Evolutionary conservation across 176 grass and related monocot genomes (phyloP).

Genomic region (Zoysia japonica): DNA sequence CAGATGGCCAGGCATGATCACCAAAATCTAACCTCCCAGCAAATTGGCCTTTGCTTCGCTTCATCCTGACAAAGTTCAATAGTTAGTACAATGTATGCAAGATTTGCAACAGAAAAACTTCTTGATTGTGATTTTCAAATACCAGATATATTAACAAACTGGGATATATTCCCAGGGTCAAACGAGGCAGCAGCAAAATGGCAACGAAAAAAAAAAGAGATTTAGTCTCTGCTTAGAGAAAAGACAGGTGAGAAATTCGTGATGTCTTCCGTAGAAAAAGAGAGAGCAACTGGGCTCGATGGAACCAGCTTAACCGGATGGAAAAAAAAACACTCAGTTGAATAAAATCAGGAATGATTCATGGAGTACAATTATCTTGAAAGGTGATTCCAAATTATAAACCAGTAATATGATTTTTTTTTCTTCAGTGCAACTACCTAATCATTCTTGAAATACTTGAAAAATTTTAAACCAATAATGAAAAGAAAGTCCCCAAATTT

Average conservation of each 20-base stretch:
- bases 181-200: background rate
- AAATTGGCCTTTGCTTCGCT: conserved; percentile 61
- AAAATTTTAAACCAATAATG: background rate
- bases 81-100: conserved; percentile 13
- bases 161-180: conserved; percentile 18
- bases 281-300: background rate
- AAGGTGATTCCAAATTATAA: background rate
- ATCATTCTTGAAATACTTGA: no score
- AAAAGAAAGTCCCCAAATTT: background rate
- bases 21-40: conserved; percentile 54
- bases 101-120: conserved; percentile 11
- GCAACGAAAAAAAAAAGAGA: background rate
- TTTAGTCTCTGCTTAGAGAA: background rate
- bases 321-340: background rate
- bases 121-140: background rate
- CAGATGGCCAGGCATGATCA: conserved; percentile 47
- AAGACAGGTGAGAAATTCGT: background rate
- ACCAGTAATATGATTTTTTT: background rate
- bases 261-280: background rate
- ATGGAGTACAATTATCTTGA: background rate
- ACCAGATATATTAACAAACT: conserved; percentile 18
- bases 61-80: conserved; percentile 52
- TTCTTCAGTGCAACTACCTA: no score
- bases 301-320: background rate
- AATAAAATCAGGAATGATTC: background rate